Base-by-base conservation (phyloP, 129 eudicot species). In the Ambrosia artemisiifolia region DNA sequence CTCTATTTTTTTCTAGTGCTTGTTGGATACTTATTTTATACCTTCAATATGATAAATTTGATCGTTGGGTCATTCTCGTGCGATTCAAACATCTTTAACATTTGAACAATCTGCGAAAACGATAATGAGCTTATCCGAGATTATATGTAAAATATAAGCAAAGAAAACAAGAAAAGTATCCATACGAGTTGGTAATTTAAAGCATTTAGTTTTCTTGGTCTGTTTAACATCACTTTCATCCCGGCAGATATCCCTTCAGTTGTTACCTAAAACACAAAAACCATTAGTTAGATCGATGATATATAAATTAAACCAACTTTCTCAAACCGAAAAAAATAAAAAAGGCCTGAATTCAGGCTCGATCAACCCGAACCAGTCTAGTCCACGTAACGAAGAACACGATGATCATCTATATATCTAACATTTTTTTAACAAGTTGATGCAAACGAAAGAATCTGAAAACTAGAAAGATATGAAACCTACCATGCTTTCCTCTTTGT, bases 41-140 rank as follows among this genome's bases (percentile, higher is more conserved):
- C 86, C 86, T 78, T 83, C 36, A 83, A 78, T 28, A 83, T 78
- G 47, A 83, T 64, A 51, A 83, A 77, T 11, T 64, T 78, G 54
- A 83, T 69, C 3, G 59, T 46, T 12, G 86, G 80, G 70, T 83
- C 86, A 2, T 69, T 75, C 77, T 78, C 83, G 14, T 53, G 71
- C 28, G 13, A 46, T 65, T 74, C 20, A 69, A 83, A 55, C 5
- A 32, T 69, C 70, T 43, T 74, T 55, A 78, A 32, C 71, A 83
- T 34, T 40, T 74, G 83, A 40, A 60, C 68, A 63, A 83, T 78
- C 86, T 83, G 67, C 7, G 44, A 73, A 18, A 43, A 48, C 17
- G n/a, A 17, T 0, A 7, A 49, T 2, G 0, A 5, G 8, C 5
- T 2, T 3, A 28, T 30, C 1, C 3, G 11, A 17, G 60, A n/a